Evolutionary conservation across 768 basidiomycete genomes (phyloP), one percentile per base, ranked within the genome.

Genomic region (Hygrophorus russula): DNA sequence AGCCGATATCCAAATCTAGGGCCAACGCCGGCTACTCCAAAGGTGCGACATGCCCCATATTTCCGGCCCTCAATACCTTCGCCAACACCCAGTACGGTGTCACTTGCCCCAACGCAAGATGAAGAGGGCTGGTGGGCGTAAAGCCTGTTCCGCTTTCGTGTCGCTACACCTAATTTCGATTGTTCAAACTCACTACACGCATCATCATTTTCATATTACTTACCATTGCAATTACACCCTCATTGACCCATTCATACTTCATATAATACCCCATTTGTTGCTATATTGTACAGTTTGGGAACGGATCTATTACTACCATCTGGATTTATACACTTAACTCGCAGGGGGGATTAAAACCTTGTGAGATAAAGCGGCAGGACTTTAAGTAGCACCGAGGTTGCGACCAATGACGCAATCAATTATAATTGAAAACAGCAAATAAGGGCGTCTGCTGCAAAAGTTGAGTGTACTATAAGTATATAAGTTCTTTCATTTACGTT

Each of bases 91-190:
- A 90, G 88, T 53, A 74, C 66, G 1, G 78, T 81, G n/a, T 85
- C 83, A 15, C 66, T 74, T 20, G 71, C 78, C 7, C 83, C 81
- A 5, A 87, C 82, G 0, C 66, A 76, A 46, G 76, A 75, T 33
- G 68, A 77, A 1, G 80, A 90, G 37, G 88, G 87, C 29, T 91
- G 87, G 88, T 90, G 78, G 74, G 64, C 66, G 52, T 85, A 66
- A 64, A 49, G 24, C 5, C 19, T 27, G 12, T 13, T 10, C 24
- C 24, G 24, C 24, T 7, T 24, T 24, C 24, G 7, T 24, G 24
- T 24, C 24, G 24, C 7, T 24, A 24, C n/a, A n/a, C 24, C 7
- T 24, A 24, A 24, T 7, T 24, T 24, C 24, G 24, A 24, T 24
- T 7, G 24, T 24, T 7, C 24, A 24, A 24, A 24, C 24, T 24